These are phyloP conservation scores for Micractinium conductrix DNA, from an alignment of 139 green algal species.

Conservation along the genomic window DNA sequence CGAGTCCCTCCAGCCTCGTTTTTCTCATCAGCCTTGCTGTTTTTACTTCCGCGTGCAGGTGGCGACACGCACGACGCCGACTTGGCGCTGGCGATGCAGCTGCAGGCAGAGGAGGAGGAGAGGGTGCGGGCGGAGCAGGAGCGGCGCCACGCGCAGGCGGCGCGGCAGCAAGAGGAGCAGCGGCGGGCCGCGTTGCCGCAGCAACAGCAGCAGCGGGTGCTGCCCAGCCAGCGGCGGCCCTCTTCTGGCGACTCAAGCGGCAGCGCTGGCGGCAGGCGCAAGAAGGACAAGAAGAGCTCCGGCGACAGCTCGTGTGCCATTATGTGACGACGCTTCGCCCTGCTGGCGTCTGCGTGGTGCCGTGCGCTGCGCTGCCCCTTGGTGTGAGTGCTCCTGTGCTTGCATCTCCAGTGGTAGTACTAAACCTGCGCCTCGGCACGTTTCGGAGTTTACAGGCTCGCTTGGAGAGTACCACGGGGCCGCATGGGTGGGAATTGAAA, in stretches of 20 bases:
- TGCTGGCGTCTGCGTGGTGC: no score
- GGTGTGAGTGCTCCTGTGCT: no score
- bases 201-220: conserved; percentile 5
- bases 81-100: conserved; percentile 83
- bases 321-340: no score
- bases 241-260: neutral
- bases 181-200: neutral
- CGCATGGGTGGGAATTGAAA: no score
- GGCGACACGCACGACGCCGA: conserved; percentile 67
- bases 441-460: no score
- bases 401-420: no score
- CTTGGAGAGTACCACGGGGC: no score
- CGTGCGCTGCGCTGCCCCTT: no score
- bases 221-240: conserved; percentile 5
- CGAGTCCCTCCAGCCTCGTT: no score
- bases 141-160: neutral
- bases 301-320: conserved; percentile 14
- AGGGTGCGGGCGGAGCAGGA: conserved; percentile 18
- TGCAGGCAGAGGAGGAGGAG: conserved; percentile 78
- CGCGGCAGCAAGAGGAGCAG: conserved; percentile 32
- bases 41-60: no score
- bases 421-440: no score
- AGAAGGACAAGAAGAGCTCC: conserved; percentile 42
- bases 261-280: neutral
- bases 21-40: no score